A percentile compares a stretch with the other conserved stretches of the same genome.
phyloP scores from a whole-genome alignment of 2,329 filamentous ascomycete species.

The Fusarium floridanum region DNA sequence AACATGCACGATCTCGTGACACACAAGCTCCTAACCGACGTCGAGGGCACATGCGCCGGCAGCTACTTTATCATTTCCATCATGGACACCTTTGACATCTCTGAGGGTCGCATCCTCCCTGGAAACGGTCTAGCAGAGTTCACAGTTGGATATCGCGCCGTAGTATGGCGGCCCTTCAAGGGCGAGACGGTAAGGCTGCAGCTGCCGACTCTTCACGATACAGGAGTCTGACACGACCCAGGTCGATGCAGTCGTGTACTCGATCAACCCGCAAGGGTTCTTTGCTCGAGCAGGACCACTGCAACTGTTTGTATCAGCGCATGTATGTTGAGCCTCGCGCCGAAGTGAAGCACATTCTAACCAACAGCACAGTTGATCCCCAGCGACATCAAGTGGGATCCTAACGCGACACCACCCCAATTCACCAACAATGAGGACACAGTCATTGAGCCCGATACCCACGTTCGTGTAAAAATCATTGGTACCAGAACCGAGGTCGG shows the following conservation, averaged over 20 bases:
- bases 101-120: constrained; percentile 90
- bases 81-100: constrained; percentile 96
- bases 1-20: constrained; percentile 94
- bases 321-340: constrained; percentile 69
- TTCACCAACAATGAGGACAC: constrained; percentile 96
- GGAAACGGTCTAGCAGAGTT: constrained; percentile 94
- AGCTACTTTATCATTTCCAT: constrained; percentile 98
- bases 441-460: constrained; percentile 92
- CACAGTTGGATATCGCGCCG: constrained; percentile 92
- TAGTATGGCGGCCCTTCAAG: constrained; percentile 98
- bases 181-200: constrained; percentile 85
- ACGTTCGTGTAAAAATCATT: constrained; percentile 93
- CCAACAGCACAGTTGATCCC: constrained; percentile 79
- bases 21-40: constrained; percentile 88
- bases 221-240: constrained; percentile 58
- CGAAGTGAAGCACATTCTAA: constrained; percentile 21
- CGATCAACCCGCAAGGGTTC: constrained; percentile 92
- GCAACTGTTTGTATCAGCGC: constrained; percentile 82
- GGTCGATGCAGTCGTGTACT: constrained; percentile 94
- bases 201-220: constrained; percentile 28
- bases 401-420: constrained; percentile 95
- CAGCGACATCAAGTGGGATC: constrained; percentile 91
- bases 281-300: constrained; percentile 87
- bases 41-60: constrained; percentile 94
- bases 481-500: constrained; percentile 94